Evolutionary conservation across 2,329 filamentous ascomycete species (phyloP).

Genomic region (Talaromyces amestolkiae): DNA sequence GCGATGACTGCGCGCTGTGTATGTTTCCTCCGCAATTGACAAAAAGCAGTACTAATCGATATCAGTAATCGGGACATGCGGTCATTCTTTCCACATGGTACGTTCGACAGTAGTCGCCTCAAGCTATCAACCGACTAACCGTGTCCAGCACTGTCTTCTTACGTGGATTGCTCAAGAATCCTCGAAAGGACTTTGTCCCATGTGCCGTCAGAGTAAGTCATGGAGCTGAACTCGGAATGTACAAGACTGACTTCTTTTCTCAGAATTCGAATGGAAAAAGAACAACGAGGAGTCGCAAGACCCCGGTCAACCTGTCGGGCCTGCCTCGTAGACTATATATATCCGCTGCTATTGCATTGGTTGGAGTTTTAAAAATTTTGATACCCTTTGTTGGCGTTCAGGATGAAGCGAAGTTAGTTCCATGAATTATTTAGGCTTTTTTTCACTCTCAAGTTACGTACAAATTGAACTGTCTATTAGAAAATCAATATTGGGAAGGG

Average conservation of each 20-base stretch:
- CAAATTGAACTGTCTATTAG: background rate
- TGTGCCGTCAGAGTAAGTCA: constrained; percentile 86
- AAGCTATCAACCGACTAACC: background rate
- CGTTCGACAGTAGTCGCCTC: constrained; percentile 18
- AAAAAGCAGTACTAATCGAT: constrained; percentile 5
- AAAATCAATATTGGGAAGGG: background rate
- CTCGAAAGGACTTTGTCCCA: constrained; percentile 89
- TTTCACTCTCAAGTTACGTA: background rate
- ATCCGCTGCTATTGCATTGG: background rate
- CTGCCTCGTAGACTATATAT: background rate
- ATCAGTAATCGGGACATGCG: constrained; percentile 89
- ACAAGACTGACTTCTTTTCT: constrained; percentile 23
- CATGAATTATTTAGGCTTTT: background rate
- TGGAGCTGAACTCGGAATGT: background rate
- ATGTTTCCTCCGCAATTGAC: constrained; percentile 9
- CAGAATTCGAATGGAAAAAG: constrained; percentile 56
- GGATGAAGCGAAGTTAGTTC: background rate
- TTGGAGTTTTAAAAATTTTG: background rate
- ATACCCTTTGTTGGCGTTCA: background rate
- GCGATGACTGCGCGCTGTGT: constrained; percentile 92
- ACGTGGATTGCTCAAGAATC: constrained; percentile 91
- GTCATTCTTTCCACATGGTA: constrained; percentile 97
- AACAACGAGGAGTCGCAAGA: constrained; percentile 32
- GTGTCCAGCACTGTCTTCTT: constrained; percentile 76
- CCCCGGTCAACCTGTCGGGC: background rate